Conservation (phyloP, 495 filamentous ascomycete species). For the Chaetomidium leptoderma region DNA sequence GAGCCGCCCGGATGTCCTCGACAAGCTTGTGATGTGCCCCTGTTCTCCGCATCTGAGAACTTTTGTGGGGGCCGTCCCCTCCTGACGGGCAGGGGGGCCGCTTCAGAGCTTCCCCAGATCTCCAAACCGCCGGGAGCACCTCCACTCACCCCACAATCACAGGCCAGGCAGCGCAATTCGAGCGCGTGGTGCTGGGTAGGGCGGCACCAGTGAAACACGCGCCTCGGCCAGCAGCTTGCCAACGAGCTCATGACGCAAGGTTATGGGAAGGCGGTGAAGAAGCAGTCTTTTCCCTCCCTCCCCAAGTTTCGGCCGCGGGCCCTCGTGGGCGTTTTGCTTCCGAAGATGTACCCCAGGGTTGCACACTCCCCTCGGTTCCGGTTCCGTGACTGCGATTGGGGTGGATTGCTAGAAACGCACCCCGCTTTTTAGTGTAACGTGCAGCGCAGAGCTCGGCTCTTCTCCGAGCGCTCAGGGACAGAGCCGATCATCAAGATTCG, state of each 20-base stretch:
- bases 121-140: conserved; percentile 4
- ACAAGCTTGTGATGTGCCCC: conserved; percentile 3
- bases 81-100: neutral
- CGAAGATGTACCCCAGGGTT: neutral
- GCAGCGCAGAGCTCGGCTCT: conserved; percentile 1
- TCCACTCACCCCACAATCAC: conserved; percentile 13
- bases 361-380: conserved; percentile 13
- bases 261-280: neutral
- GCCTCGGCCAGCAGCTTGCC: neutral
- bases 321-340: neutral
- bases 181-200: too few relatives aligned
- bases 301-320: neutral
- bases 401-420: conserved; percentile 6
- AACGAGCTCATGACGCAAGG: too few relatives aligned
- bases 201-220: too few relatives aligned
- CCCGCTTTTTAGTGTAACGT: conserved; percentile 20
- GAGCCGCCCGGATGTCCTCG: neutral
- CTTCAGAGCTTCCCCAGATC: conserved; percentile 15
- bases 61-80: neutral
- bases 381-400: neutral
- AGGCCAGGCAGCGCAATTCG: neutral
- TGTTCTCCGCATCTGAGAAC: conserved; percentile 3
- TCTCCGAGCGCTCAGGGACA: neutral
- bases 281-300: neutral
- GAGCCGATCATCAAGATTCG: neutral